Base-by-base conservation (phyloP, 768 basidiomycete species). In the Basidioascus undulatus region DNA sequence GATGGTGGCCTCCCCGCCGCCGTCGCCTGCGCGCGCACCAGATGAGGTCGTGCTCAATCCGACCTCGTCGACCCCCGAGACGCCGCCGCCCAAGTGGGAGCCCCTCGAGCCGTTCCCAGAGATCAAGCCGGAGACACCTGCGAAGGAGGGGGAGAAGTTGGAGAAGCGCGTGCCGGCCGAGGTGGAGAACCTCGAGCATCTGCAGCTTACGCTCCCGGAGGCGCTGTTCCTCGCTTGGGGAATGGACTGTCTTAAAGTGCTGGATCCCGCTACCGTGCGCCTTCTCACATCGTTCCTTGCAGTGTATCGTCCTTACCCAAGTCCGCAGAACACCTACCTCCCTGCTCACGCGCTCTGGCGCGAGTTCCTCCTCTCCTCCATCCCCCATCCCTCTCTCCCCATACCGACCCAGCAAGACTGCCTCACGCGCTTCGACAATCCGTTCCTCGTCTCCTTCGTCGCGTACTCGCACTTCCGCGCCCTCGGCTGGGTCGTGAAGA, bases 381-480 rank as follows among this genome's bases (percentile, higher is more conserved):
- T 47, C 52, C 20, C 44, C 42, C 32, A 39, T 48, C 28, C 32
- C 53, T 7, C 47, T 45, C 32, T 18, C 45, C n/a, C 50, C 49
- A 30, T 4, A 34, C 41, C 46, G 45, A 40, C 44, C 49, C 40
- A 68, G 71, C 48, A 34, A 31, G 44, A 21, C 18, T 40, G 19
- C 37, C 38, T 24, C 16, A 30, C 10, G 15, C 23, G 18, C 41
- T 32, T 24, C 50, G 49, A 44, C 72, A 89, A 87, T 54, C 86
- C 86, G 0, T 87, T 94, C 61, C 60, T 98, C 20, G 64, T 96
- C 31, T 69, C 80, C 51, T 98, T 94, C 51, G 72, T 75, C 37
- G 72, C 71, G 3, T 92, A 87, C 52, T 89, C 96, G 55, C 86
- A 96, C 57, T 96, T 79, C 54, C 72, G 89, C 13, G 84, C 86